Evolutionary conservation across 179 eudicot genomes (phyloP).

Genomic region (Silene noctiflora): DNA sequence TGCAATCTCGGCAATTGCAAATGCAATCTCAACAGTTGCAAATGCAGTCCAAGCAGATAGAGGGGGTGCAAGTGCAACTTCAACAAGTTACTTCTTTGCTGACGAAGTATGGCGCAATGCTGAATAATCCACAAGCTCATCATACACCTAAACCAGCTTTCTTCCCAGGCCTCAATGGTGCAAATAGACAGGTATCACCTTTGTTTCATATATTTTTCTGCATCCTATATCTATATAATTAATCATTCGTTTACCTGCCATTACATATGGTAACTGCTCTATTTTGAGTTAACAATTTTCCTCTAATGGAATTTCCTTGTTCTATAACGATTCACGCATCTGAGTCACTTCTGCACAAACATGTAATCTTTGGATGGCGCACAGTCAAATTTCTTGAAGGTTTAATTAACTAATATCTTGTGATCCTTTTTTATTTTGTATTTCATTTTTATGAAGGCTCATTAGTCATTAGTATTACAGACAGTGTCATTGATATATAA

Average conservation of each 20-base stretch:
- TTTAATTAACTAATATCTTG: no score
- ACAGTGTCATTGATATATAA: no score
- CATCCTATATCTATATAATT: conserved; percentile 3
- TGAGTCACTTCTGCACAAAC: neutral
- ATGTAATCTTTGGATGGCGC: no score
- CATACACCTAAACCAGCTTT: conserved; percentile 9
- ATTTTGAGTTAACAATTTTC: neutral
- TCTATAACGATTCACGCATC: neutral
- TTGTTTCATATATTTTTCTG: neutral
- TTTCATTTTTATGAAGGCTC: no score
- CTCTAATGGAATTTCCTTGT: neutral
- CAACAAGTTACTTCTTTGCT: conserved; percentile 35
- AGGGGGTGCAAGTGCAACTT: conserved; percentile 32
- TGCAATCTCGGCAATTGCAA: conserved; percentile 36
- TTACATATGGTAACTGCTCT: neutral
- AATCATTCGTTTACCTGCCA: neutral
- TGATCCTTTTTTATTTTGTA: no score
- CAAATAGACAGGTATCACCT: conserved; percentile 24
- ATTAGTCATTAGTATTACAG: no score
- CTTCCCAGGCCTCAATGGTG: conserved; percentile 4
- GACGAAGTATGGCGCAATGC: conserved; percentile 31
- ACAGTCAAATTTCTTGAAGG: no score
- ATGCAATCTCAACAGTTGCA: conserved; percentile 33
- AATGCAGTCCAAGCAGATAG: conserved; percentile 40
- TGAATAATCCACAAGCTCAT: conserved; percentile 26